Percentiles rank a stretch among this genome's conserved stretches.
Evolutionary conservation across 768 basidiomycete genomes (phyloP).

Genomic region (Tephrocybe sp.): DNA sequence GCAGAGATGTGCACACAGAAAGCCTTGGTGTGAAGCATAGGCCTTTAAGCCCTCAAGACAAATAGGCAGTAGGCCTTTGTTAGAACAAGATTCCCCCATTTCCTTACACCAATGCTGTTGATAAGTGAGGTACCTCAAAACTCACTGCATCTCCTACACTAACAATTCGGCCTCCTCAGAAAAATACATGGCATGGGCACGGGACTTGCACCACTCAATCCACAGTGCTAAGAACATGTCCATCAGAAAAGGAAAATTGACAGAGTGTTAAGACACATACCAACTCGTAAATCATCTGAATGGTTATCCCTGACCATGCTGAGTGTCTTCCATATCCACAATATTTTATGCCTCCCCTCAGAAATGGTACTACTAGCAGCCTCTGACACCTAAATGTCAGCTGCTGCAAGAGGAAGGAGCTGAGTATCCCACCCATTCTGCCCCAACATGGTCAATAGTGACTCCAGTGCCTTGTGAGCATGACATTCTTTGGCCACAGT

Average conservation of each 20-base stretch:
- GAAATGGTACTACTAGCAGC: not conserved
- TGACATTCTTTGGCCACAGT: constrained; percentile 7
- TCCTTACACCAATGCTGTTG: constrained; percentile 18
- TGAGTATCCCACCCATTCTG: not conserved
- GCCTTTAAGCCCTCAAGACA: not conserved
- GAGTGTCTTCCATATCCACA: constrained; percentile 16
- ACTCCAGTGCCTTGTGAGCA: constrained; percentile 1
- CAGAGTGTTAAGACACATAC: too few relatives aligned
- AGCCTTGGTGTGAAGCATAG: not conserved
- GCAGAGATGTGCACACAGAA: too few relatives aligned
- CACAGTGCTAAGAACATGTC: constrained; percentile 17
- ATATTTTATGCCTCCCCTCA: constrained; percentile 9
- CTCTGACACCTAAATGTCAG: constrained; percentile 14
- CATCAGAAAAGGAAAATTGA: not conserved
- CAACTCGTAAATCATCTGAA: not conserved
- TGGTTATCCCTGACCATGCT: not conserved
- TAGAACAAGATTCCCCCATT: not conserved
- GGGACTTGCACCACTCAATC: too few relatives aligned
- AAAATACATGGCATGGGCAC: constrained; percentile 18
- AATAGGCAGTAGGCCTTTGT: not conserved
- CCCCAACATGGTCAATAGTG: not conserved
- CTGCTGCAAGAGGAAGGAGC: not conserved
- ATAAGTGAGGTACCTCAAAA: too few relatives aligned
- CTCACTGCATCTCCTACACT: constrained; percentile 24
- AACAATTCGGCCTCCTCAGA: constrained; percentile 23